Evolutionary conservation across 345 rosid genomes (phyloP).

Genomic region (Pistacia vera): DNA sequence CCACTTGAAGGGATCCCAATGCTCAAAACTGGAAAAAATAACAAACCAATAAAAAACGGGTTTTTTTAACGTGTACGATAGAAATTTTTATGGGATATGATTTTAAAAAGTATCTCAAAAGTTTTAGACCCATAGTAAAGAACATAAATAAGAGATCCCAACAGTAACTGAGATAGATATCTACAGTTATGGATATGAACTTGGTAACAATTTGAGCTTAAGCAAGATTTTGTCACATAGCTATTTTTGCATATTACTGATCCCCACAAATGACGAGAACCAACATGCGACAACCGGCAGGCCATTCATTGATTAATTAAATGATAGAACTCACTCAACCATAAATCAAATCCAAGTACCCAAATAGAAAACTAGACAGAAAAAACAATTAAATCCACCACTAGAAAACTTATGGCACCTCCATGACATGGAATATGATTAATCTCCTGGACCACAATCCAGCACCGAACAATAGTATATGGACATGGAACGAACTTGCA

Average conservation of each 20-base stretch:
- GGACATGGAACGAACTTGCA: background rate
- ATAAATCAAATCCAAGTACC: conserved; percentile 2
- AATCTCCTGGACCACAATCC: background rate
- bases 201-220: background rate
- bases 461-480: background rate
- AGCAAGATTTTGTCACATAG: background rate
- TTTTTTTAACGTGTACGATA: background rate
- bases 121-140: too few species aligned
- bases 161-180: background rate
- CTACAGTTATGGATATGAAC: background rate
- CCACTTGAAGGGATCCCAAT: background rate
- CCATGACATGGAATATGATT: background rate
- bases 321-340: conserved; percentile 2
- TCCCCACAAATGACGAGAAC: conserved; percentile 17
- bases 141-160: background rate
- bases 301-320: background rate
- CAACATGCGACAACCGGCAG: background rate
- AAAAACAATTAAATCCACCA: background rate
- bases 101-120: background rate
- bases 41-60: background rate
- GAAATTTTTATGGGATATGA: too few species aligned
- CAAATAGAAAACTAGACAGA: background rate
- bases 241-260: background rate
- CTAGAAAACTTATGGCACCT: conserved; percentile 7
- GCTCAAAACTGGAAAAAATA: background rate